Evolutionary conservation across 345 rosid genomes (phyloP).

Genomic region (Syzygium aqueum): DNA sequence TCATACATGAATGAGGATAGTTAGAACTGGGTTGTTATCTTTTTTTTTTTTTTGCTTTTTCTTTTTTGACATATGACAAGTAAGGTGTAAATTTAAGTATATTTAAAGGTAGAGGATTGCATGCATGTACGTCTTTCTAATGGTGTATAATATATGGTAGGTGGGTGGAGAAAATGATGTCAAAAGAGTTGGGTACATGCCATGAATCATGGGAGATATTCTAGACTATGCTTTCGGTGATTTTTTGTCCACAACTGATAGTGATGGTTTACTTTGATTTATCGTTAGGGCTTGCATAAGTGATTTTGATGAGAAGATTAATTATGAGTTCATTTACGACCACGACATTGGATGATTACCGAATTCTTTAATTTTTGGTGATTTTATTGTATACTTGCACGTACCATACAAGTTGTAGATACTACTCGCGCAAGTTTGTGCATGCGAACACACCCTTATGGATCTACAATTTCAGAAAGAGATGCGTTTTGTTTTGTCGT

Average conservation of each 20-base stretch:
- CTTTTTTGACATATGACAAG: background rate
- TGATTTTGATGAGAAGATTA: background rate
- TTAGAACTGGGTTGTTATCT: background rate
- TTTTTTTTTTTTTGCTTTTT: background rate
- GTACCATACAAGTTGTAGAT: accelerated
- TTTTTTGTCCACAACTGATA: background rate
- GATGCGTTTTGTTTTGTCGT: background rate
- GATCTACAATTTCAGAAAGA: background rate
- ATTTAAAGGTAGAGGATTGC: background rate
- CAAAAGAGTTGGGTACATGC: background rate
- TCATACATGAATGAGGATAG: background rate
- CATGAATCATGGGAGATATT: background rate
- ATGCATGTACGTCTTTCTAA: background rate
- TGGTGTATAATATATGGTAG: background rate
- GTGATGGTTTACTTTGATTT: background rate
- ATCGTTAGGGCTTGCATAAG: background rate
- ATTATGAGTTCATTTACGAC: background rate
- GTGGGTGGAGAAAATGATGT: background rate
- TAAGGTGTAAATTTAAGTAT: background rate
- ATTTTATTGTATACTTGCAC: background rate
- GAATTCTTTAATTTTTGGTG: background rate
- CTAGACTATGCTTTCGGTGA: background rate
- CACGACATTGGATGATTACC: background rate
- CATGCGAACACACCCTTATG: accelerated
- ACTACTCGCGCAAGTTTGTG: accelerated